Conservation (phyloP, 495 filamentous ascomycete species). For the Pyrenula massariospora region DNA sequence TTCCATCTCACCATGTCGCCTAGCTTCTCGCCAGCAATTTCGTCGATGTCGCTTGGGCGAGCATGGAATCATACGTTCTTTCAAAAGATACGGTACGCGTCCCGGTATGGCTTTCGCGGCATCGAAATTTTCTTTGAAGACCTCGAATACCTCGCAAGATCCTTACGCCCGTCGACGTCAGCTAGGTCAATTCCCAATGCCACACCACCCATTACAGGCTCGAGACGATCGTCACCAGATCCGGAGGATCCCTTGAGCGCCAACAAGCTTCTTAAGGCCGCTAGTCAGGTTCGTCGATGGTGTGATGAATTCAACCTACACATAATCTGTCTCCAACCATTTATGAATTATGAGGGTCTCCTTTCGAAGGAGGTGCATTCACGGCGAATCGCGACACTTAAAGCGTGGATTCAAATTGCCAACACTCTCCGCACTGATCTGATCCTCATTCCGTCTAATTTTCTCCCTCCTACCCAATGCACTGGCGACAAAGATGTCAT, state of each 20-base stretch:
- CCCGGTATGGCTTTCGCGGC: constrained; percentile 51
- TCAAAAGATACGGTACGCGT: constrained; percentile 54
- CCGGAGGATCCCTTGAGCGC: neutral
- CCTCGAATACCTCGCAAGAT: constrained; percentile 46
- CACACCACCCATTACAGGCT: neutral
- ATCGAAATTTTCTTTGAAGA: constrained; percentile 80
- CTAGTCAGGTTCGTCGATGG: constrained; percentile 37
- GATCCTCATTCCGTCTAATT: constrained; percentile 65
- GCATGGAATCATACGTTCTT: constrained; percentile 52
- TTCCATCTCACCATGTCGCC: too few species aligned
- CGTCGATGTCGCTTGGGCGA: constrained; percentile 65
- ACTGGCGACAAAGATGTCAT: constrained; percentile 47
- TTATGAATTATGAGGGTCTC: constrained; percentile 69
- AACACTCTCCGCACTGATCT: constrained; percentile 53
- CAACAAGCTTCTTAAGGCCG: constrained; percentile 44
- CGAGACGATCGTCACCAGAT: neutral
- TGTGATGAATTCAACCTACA: constrained; percentile 46
- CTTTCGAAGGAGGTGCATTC: constrained; percentile 48
- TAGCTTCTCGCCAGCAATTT: constrained; percentile 34
- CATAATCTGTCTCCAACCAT: constrained; percentile 67
- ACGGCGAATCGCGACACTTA: constrained; percentile 48
- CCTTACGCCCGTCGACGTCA: neutral
- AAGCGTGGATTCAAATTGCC: constrained; percentile 57
- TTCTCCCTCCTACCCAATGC: constrained; percentile 44
- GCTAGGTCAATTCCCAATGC: neutral